These are phyloP conservation scores for Poa annua DNA, from an alignment of 176 grass and related monocot genomes.

Conservation along the genomic window DNA sequence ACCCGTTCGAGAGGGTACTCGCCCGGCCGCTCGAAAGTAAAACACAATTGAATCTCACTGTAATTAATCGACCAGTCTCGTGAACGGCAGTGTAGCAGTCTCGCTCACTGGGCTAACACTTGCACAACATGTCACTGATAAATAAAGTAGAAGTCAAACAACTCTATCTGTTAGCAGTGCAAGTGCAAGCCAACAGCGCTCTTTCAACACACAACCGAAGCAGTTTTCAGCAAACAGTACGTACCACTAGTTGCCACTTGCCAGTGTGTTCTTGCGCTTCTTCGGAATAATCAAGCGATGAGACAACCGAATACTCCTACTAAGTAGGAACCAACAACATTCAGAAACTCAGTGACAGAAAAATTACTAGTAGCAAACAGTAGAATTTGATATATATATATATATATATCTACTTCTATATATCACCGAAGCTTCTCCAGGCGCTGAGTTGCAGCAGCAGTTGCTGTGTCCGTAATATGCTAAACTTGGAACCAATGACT, in stretches of 20 bases:
- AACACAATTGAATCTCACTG: neutral
- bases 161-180: neutral
- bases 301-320: neutral
- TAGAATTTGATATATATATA: too few species aligned
- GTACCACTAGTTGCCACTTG: neutral
- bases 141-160: neutral
- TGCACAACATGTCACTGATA: neutral
- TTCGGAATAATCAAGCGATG: neutral
- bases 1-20: conserved; percentile 3
- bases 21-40: neutral
- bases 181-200: neutral
- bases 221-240: too few species aligned
- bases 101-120: neutral
- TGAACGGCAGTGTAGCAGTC: neutral
- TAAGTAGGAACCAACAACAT: neutral
- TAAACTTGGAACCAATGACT: too few species aligned
- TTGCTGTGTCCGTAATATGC: too few species aligned
- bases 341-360: neutral
- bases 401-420: too few species aligned
- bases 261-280: neutral
- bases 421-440: too few species aligned
- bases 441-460: too few species aligned
- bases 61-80: neutral
- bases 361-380: too few species aligned
- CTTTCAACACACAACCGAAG: neutral